These are phyloP conservation scores for Ganoderma lucidum DNA, from an alignment of 1,284 basidiomycete genomes.

Conservation along the genomic window DNA sequence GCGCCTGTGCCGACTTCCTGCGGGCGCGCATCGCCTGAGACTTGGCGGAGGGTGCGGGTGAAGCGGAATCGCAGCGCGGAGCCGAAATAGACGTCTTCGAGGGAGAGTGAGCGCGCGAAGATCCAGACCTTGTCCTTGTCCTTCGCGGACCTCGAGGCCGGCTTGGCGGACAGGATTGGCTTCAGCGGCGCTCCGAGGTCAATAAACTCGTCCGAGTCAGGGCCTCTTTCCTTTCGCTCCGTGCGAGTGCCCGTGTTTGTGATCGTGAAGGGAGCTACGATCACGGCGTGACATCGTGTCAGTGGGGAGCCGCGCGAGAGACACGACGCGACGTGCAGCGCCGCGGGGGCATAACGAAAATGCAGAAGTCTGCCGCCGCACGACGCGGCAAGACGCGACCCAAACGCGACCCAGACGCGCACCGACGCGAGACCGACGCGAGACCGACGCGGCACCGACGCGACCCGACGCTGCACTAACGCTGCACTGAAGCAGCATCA, in stretches of 20 bases:
- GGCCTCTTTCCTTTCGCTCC: slow-evolving; percentile 33
- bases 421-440: no score
- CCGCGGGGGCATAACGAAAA: no score
- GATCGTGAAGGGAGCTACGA: slow-evolving; percentile 22
- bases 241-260: slow-evolving; percentile 25
- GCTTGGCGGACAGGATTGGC: slow-evolving; percentile 41
- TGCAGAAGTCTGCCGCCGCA: no score
- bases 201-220: slow-evolving; percentile 41
- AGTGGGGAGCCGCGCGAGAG: slow-evolving; percentile 4
- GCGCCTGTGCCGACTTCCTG: slow-evolving; percentile 59
- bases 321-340: no score
- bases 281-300: slow-evolving; percentile 15
- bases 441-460: no score
- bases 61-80: slow-evolving; percentile 84
- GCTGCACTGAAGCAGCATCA: no score
- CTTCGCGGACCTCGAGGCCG: slow-evolving; percentile 43
- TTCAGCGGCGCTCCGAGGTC: slow-evolving; percentile 45
- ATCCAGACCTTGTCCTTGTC: slow-evolving; percentile 51
- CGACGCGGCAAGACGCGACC: no score
- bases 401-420: no score
- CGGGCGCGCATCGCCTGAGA: neutral
- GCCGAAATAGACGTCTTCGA: slow-evolving; percentile 89
- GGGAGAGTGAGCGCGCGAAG: slow-evolving; percentile 77
- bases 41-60: slow-evolving; percentile 57
- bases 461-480: no score